Evolutionary conservation across 768 basidiomycete species (phyloP).

Genomic region (Boletus pseudopeckii): DNA sequence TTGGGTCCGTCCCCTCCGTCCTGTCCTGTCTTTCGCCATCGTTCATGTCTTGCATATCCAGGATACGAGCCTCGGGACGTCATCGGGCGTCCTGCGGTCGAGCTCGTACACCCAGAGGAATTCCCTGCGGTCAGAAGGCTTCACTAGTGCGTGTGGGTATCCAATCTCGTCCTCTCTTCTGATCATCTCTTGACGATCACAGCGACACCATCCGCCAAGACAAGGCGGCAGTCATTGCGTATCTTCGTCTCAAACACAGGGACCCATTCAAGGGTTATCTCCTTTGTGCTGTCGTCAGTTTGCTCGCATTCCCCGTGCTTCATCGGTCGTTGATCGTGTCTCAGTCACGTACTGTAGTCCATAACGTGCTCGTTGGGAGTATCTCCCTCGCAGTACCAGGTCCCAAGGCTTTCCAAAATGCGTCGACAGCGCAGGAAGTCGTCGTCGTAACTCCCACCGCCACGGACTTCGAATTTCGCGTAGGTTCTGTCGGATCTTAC

Average conservation of each 20-base stretch:
- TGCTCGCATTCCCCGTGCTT: background rate
- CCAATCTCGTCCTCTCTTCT: background rate
- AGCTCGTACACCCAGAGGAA: conserved; percentile 82
- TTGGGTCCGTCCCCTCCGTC: conserved; percentile 41
- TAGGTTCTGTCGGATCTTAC: conserved; percentile 29
- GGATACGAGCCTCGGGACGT: conserved; percentile 75
- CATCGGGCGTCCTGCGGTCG: conserved; percentile 62
- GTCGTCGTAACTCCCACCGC: conserved; percentile 64
- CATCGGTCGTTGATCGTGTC: conserved; percentile 1
- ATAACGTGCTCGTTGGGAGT: conserved; percentile 72
- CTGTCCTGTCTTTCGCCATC: background rate
- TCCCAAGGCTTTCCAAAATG: conserved; percentile 73
- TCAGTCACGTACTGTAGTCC: conserved; percentile 63
- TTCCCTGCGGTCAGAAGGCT: conserved; percentile 59
- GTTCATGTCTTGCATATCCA: conserved; percentile 24
- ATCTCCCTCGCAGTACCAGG: conserved; percentile 76
- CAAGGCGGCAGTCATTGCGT: conserved; percentile 76
- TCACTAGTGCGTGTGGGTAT: conserved; percentile 52
- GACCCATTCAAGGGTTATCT: conserved; percentile 74
- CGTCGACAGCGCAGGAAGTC: conserved; percentile 80
- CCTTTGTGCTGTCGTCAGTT: conserved; percentile 68
- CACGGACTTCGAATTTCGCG: conserved; percentile 51
- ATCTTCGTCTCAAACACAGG: conserved; percentile 77
- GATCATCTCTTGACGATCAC: background rate
- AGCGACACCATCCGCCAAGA: conserved; percentile 77